These are phyloP conservation scores for Schwanniomyces pseudopolymorphus DNA, from an alignment of 805 yeast species.

Conservation along the genomic window DNA sequence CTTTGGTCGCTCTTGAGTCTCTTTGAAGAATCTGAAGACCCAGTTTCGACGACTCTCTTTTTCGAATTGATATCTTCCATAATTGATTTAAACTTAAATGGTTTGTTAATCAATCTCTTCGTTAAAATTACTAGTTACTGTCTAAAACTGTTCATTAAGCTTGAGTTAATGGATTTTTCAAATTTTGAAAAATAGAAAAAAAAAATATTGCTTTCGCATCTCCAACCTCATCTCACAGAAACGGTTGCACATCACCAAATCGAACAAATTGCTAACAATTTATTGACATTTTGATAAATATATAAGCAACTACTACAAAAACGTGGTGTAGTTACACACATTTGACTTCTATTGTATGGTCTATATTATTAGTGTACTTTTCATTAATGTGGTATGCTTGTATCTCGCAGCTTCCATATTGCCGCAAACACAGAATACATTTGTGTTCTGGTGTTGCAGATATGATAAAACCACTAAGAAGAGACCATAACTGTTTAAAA, in stretches of 20 bases:
- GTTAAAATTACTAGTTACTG: constrained; percentile 11
- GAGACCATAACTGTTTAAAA: not conserved
- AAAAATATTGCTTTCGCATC: constrained; percentile 2
- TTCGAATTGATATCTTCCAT: constrained; percentile 8
- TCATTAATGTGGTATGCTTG: too few species aligned
- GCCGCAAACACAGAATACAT: not conserved
- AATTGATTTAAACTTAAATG: constrained; percentile 4
- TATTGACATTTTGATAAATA: too few species aligned
- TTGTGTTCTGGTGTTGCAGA: too few species aligned
- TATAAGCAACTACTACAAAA: too few species aligned
- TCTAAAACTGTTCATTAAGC: constrained; percentile 5
- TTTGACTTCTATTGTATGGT: too few species aligned
- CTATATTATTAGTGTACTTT: too few species aligned
- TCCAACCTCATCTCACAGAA: not conserved
- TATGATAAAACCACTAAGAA: not conserved
- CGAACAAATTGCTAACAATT: too few species aligned
- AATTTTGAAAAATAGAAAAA: not conserved
- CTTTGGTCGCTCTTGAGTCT: constrained; percentile 12
- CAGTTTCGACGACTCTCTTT: constrained; percentile 7
- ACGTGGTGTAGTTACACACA: too few species aligned
- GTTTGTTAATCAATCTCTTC: constrained; percentile 6
- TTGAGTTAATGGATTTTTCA: not conserved
- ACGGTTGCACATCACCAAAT: too few species aligned
- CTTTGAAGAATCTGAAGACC: constrained; percentile 8
- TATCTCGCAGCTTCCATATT: not conserved